phyloP scores from a whole-genome alignment of 2,329 filamentous ascomycete species.

The Xylariaceae sp. region DNA sequence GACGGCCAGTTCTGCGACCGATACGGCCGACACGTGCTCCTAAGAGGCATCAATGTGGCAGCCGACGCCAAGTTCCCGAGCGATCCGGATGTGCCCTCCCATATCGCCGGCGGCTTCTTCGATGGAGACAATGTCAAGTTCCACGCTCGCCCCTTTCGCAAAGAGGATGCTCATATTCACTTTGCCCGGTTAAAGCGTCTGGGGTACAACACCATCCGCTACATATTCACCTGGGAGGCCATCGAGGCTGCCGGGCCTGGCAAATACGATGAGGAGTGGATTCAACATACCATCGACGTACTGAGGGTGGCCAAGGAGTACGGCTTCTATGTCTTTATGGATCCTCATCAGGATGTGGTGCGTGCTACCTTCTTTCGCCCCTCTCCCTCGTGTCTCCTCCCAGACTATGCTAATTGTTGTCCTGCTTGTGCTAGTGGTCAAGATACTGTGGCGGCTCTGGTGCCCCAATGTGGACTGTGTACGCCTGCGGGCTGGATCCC shows the following conservation, averaged over 20 bases:
- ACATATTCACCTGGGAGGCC: conserved; percentile 99
- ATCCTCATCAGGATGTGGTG: conserved; percentile 96
- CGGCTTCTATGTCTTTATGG: conserved; percentile 96
- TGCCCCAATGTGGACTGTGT: conserved; percentile 95
- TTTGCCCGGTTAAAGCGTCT: conserved; percentile 80
- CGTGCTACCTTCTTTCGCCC: conserved; percentile 38
- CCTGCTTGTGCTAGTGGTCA: conserved; percentile 62
- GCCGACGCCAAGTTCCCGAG: conserved; percentile 87
- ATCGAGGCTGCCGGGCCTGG: conserved; percentile 89
- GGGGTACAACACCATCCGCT: conserved; percentile 94
- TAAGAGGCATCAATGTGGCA: conserved; percentile 91
- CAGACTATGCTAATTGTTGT: conserved; percentile 23
- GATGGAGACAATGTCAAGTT: conserved; percentile 90
- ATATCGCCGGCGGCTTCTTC: conserved; percentile 75
- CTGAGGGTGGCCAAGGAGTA: conserved; percentile 80
- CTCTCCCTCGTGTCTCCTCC: not conserved
- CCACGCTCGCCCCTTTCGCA: conserved; percentile 74
- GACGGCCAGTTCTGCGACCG: conserved; percentile 78
- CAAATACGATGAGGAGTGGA: conserved; percentile 89
- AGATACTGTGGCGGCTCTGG: conserved; percentile 90
- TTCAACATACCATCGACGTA: conserved; percentile 82
- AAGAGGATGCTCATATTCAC: conserved; percentile 77
- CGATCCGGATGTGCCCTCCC: conserved; percentile 73
- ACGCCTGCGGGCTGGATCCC: conserved; percentile 88
- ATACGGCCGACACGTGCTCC: conserved; percentile 75